Conservation (phyloP, 1,284 basidiomycete genomes). For the Cystobasidium sp. region DNA sequence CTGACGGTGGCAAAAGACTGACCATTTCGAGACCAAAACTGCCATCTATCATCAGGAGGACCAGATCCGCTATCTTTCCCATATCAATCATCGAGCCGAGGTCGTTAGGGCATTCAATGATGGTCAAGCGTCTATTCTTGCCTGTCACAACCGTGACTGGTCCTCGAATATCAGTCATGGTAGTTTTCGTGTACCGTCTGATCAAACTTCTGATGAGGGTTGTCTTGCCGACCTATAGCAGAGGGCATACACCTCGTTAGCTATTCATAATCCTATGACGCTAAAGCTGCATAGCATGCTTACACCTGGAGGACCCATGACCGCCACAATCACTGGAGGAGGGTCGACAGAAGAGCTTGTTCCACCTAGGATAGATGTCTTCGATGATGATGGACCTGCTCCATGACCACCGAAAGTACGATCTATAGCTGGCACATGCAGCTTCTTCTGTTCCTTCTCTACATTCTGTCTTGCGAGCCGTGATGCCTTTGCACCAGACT, state of each 20-base stretch:
- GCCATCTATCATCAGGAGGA: conserved; percentile 96
- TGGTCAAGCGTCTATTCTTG: conserved; percentile 89
- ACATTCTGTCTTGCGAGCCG: conserved; percentile 85
- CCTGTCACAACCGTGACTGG: conserved; percentile 90
- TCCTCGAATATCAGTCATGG: conserved; percentile 84
- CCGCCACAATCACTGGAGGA: conserved; percentile 92
- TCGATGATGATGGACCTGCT: conserved; percentile 40
- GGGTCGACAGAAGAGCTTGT: conserved; percentile 68
- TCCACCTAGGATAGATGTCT: conserved; percentile 42
- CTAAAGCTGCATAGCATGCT: not conserved
- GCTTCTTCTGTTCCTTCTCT: conserved; percentile 88
- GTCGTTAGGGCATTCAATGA: conserved; percentile 97
- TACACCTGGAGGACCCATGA: conserved; percentile 95
- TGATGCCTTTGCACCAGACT: conserved; percentile 84
- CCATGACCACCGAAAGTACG: conserved; percentile 69
- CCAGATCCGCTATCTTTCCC: conserved; percentile 93
- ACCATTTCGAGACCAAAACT: conserved; percentile 99
- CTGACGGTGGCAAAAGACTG: conserved; percentile 50
- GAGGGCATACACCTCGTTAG: not conserved
- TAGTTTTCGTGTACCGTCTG: conserved; percentile 91
- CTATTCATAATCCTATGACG: not conserved
- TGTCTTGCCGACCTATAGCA: conserved; percentile 76
- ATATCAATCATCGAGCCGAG: conserved; percentile 98
- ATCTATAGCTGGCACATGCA: conserved; percentile 95
- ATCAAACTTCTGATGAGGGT: conserved; percentile 92